phyloP scores from a whole-genome alignment of 306 rosid species.

The Prunus mume region DNA sequence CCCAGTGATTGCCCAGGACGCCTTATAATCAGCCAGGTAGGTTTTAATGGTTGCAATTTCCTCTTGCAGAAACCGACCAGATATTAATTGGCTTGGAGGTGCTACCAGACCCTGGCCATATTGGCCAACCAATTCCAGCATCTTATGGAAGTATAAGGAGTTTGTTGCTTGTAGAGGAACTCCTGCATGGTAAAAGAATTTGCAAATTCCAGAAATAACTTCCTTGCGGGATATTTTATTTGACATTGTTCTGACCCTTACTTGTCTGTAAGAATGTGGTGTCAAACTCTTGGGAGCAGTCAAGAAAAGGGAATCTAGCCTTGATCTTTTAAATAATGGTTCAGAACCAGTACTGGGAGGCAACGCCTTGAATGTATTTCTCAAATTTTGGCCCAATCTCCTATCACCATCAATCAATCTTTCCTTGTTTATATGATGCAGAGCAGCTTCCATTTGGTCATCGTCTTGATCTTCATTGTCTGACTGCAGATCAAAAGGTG shows the following conservation, averaged over 20 bases:
- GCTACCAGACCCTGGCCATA: slow-evolving; percentile 72
- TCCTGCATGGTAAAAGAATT: slow-evolving; percentile 90
- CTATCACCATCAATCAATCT: slow-evolving; percentile 54
- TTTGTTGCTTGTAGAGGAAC: slow-evolving; percentile 83
- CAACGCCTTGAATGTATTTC: slow-evolving; percentile 53
- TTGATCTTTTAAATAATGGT: slow-evolving; percentile 72
- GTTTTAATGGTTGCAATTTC: slow-evolving; percentile 67
- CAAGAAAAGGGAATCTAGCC: slow-evolving; percentile 82
- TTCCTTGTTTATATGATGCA: slow-evolving; percentile 60
- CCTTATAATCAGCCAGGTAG: slow-evolving; percentile 67
- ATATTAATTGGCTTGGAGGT: slow-evolving; percentile 67
- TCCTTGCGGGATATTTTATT: slow-evolving; percentile 64
- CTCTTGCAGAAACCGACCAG: slow-evolving; percentile 70
- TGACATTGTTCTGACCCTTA: slow-evolving; percentile 52
- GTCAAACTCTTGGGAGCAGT: slow-evolving; percentile 57
- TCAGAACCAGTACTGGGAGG: slow-evolving; percentile 61
- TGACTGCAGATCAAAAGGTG: slow-evolving; percentile 57
- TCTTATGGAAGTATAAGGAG: slow-evolving; percentile 78
- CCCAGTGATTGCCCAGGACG: slow-evolving; percentile 86
- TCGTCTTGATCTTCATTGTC: slow-evolving; percentile 75
- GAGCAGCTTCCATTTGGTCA: slow-evolving; percentile 57
- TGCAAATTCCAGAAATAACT: slow-evolving; percentile 83
- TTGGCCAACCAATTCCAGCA: slow-evolving; percentile 85
- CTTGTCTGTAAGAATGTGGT: slow-evolving; percentile 61
- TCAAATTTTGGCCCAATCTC: slow-evolving; percentile 59